phyloP scores from a whole-genome alignment of 345 rosid species.

The Populus tremula region DNA sequence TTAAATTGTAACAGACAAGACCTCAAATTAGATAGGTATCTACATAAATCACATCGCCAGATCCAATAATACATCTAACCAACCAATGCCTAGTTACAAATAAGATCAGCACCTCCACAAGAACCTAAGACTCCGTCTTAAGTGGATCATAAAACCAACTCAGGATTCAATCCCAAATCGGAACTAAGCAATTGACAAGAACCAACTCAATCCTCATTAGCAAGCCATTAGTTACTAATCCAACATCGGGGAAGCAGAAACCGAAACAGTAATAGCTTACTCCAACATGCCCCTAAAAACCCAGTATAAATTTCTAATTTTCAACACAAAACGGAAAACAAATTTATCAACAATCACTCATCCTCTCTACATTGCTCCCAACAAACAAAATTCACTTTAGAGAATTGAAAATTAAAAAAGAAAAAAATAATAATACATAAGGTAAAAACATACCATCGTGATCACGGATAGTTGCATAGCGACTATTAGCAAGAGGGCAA shows the following conservation, averaged over 20 bases:
- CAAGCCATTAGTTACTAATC: background rate
- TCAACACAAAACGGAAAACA: background rate
- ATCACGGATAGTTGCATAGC: slow-evolving; percentile 92
- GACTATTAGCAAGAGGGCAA: slow-evolving; percentile 95
- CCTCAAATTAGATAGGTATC: background rate
- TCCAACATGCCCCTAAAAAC: background rate
- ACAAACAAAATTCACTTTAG: background rate
- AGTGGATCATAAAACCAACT: background rate
- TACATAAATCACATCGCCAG: background rate
- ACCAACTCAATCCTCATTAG: background rate
- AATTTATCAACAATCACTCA: background rate
- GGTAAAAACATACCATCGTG: slow-evolving; percentile 54
- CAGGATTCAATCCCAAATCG: background rate
- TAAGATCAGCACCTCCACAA: background rate
- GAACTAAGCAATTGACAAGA: background rate
- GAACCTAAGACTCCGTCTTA: background rate
- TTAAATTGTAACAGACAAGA: background rate
- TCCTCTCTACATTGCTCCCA: background rate
- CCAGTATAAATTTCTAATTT: background rate
- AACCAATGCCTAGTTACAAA: background rate
- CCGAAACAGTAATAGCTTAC: background rate
- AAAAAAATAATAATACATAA: background rate
- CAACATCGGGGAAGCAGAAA: no score
- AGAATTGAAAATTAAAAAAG: background rate
- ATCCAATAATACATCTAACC: background rate